Evolutionary conservation across 2,329 filamentous ascomycete genomes (phyloP).

Genomic region (Simplicillium aogashimaense): DNA sequence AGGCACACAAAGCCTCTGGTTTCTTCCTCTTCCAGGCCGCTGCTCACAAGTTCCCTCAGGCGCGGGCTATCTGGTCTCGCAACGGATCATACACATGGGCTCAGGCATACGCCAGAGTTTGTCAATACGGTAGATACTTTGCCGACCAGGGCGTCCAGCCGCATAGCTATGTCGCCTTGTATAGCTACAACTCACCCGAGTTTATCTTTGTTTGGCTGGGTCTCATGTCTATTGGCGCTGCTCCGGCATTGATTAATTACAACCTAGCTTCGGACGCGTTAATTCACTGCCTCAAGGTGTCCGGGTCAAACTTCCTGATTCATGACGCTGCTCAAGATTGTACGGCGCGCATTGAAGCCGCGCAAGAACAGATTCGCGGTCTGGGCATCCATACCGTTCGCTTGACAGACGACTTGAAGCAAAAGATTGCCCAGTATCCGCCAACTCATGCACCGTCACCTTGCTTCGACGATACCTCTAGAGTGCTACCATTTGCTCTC

Average conservation of each 20-base stretch:
- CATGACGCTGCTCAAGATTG: constrained; percentile 27
- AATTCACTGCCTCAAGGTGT: constrained; percentile 52
- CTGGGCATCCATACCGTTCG: constrained; percentile 44
- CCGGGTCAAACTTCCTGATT: constrained; percentile 22
- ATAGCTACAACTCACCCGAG: constrained; percentile 58
- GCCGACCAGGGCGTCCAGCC: constrained; percentile 46
- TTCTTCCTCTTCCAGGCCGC: constrained; percentile 53
- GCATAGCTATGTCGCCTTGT: constrained; percentile 53
- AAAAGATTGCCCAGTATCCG: constrained; percentile 31
- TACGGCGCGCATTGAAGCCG: constrained; percentile 47
- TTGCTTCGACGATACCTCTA: constrained; percentile 24
- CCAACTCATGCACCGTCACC: neutral
- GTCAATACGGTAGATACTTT: constrained; percentile 55
- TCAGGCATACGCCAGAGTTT: constrained; percentile 42
- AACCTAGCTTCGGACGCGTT: constrained; percentile 55
- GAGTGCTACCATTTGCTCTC: constrained; percentile 47
- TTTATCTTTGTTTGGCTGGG: constrained; percentile 59
- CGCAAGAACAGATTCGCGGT: constrained; percentile 19
- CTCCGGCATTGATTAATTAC: constrained; percentile 63
- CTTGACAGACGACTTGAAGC: constrained; percentile 36
- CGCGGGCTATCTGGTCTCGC: constrained; percentile 42
- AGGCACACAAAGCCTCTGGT: constrained; percentile 38
- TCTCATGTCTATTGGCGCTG: constrained; percentile 54
- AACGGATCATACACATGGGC: constrained; percentile 41
- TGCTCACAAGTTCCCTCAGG: constrained; percentile 38